Base-by-base conservation (phyloP, 352 stramenopile genomes). In the Globisporangium emineosum region DNA sequence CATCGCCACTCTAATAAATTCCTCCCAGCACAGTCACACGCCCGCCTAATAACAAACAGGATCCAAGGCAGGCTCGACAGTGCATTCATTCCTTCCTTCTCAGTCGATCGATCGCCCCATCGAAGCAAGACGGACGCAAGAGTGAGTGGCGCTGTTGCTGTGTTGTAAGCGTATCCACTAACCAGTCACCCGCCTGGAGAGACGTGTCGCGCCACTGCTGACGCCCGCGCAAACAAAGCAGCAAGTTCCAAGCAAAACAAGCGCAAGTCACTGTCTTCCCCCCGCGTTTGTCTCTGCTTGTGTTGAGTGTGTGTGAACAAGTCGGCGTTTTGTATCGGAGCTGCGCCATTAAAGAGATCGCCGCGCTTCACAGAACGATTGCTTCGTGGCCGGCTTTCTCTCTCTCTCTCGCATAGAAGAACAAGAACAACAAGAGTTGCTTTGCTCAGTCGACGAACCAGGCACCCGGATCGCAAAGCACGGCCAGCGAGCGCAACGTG, bases 81-180 rank as follows among this genome's bases (percentile, higher is more conserved):
- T 52, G 21, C 45, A 8, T 9, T 52, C 42, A n/a, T n/a, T 13
- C 25, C 12, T 25, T 33, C 49, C 15, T 25, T 54, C 49, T 29
- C 51, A 30, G 15, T 35, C 51, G 53, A 59, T 27, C 54, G 54
- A 51, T 61, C 55, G 55, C 55, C 54, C 54, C 54, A 60, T 60
- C 54, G 37, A 61, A 51, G 33, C 35, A 50, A 13, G n/a, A 42
- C 25, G 33, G 8, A 32, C n/a, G 37, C 35, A 37, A 33, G 27
- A 23, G 21, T 27, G 40, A 52, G 56, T 35, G 21, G 19, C 54
- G 35, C 12, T 21, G 56, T 62, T 43, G 56, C 51, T 29, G 15
- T 8, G 21, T 62, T 27, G 56, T 62, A 43, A 43, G 49, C 49
- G 49, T 61, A 61, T 61, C 55, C 55, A 61, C 19, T 40, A 61